These are phyloP conservation scores for Paraconiothyrium brasiliense DNA, from an alignment of 2,329 filamentous ascomycete species.

Conservation along the genomic window DNA sequence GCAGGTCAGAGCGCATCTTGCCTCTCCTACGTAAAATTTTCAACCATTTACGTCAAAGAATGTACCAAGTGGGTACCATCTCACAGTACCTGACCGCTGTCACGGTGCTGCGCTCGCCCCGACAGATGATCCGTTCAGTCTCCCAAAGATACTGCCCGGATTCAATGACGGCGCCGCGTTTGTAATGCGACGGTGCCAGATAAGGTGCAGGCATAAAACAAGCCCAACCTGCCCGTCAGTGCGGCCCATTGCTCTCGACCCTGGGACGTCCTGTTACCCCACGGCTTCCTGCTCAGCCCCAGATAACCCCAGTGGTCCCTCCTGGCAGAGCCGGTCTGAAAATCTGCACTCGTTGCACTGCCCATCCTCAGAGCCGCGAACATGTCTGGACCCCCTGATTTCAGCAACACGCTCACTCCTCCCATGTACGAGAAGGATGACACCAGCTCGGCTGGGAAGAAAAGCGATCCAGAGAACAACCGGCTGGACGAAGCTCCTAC, in stretches of 20 bases:
- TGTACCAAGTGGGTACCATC: slow-evolving; percentile 39
- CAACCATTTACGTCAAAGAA: slow-evolving; percentile 39
- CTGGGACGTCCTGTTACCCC: slow-evolving; percentile 11
- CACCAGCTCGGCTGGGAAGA: slow-evolving; percentile 39
- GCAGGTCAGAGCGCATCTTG: slow-evolving; percentile 9
- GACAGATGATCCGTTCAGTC: slow-evolving; percentile 15
- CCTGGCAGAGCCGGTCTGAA: neutral
- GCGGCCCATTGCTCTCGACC: slow-evolving; percentile 9
- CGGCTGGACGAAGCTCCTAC: slow-evolving; percentile 40
- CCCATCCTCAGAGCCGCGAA: neutral
- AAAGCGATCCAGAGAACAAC: slow-evolving; percentile 46
- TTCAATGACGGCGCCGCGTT: slow-evolving; percentile 18
- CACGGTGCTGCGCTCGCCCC: neutral
- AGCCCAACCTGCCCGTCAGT: neutral
- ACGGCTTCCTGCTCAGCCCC: neutral
- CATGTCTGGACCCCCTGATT: slow-evolving; percentile 9
- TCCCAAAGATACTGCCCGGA: slow-evolving; percentile 14
- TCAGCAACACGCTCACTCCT: slow-evolving; percentile 23
- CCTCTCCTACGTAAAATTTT: slow-evolving; percentile 38
- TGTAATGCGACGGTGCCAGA: slow-evolving; percentile 16
- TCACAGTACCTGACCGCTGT: neutral
- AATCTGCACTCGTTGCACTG: neutral
- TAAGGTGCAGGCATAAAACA: slow-evolving; percentile 19
- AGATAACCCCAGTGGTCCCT: neutral
- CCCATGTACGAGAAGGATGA: slow-evolving; percentile 36